Evolutionary conservation across 257 asterid species (phyloP), one percentile per base, ranked within the genome.

Genomic region (Mitragyna speciosa): DNA sequence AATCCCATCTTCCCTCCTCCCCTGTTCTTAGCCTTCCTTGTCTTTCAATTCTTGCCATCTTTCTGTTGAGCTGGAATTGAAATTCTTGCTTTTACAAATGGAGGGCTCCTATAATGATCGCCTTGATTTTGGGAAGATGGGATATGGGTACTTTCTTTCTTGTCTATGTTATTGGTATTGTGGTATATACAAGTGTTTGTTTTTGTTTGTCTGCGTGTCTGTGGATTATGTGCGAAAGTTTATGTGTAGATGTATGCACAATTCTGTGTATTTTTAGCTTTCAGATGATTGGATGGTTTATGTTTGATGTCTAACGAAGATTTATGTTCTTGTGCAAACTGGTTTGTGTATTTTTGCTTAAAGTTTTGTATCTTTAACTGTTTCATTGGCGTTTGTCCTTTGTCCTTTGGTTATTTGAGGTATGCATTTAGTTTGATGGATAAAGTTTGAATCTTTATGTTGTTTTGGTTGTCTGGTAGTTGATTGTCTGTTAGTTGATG

Each of bases 51-150:
- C 83, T 73, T 78, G 39, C 84, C 61, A 81, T 73, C 82, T 75
- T 61, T 63, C 73, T 75, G 81, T 73, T 24, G 7, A 75, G 71
- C 19, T 77, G 43, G 66, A 79, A 71, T 78, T 77, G 80, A 30
- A 39, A 61, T 43, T 47, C 51, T 66, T 74, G 82, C 58, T 82
- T 69, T 5, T 8, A 82, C 81, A 86, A 45, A 92, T 96, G 99
- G 99, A 91, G 80, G 94, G 86, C 81, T 85, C 58, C 87, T 87
- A 91, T 56, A 77, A 79, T 87, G 98, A 91, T 84, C 96, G 99
- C 67, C 97, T 87, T 49, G 93, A 95, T 84, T 96, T 93, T 79
- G 99, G 99, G 85, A 93, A 91, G 94, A 94, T 93, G 99, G 99
- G 97, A 81, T 92, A 90, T 87, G 99, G 99, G 99, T 95, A 86